Evolutionary conservation across 768 basidiomycete genomes (phyloP).

Genomic region (Clitopilus hobsonii): DNA sequence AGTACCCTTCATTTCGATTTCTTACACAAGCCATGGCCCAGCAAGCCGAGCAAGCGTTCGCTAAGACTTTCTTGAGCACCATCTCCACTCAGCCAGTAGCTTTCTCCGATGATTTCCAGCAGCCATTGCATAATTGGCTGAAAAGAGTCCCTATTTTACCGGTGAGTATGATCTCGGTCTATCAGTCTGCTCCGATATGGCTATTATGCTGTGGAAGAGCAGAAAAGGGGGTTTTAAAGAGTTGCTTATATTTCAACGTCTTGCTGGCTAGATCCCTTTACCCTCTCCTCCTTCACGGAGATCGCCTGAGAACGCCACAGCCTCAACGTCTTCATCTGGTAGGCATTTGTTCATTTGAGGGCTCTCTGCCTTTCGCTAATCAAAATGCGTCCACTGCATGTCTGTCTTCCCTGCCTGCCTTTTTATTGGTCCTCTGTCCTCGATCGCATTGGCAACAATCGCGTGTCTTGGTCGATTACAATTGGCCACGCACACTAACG

Average conservation of each 20-base stretch:
- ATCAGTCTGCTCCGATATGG: constrained; percentile 6
- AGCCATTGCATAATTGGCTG: constrained; percentile 59
- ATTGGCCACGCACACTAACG: neutral
- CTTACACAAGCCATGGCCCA: constrained; percentile 28
- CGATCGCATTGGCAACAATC: neutral
- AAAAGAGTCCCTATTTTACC: constrained; percentile 68
- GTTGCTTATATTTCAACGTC: constrained; percentile 34
- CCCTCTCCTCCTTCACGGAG: constrained; percentile 47
- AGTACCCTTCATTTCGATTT: neutral
- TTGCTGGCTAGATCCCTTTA: constrained; percentile 18
- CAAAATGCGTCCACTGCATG: constrained; percentile 1
- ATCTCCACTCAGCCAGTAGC: constrained; percentile 63
- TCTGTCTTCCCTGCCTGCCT: neutral
- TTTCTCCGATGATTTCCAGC: constrained; percentile 74
- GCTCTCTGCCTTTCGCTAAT: constrained; percentile 4
- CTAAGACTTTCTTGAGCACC: constrained; percentile 59
- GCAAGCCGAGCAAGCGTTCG: constrained; percentile 64
- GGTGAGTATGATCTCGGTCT: constrained; percentile 31
- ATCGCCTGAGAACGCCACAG: constrained; percentile 21
- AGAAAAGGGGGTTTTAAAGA: constrained; percentile 31
- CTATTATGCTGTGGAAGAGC: neutral
- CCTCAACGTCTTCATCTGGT: constrained; percentile 28
- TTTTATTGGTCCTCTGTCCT: neutral
- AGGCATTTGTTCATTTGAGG: constrained; percentile 7
- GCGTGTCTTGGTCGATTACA: neutral